Evolutionary conservation across 768 basidiomycete species (phyloP).

Genomic region (Mycena leptocephala): DNA sequence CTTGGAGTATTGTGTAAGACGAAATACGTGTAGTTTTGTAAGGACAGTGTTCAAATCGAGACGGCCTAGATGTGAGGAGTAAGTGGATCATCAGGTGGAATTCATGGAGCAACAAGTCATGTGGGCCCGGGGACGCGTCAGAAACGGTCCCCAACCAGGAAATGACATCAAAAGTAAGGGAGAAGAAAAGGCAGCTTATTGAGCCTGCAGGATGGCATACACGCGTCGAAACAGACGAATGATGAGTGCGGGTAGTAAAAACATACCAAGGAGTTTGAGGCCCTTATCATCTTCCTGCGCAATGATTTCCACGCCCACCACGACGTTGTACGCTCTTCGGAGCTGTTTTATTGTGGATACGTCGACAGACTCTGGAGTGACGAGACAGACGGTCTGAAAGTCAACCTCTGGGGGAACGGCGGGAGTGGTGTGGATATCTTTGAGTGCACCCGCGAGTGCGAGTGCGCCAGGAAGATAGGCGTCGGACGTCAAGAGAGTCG

Average conservation of each 20-base stretch:
- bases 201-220: slow-evolving; percentile 5
- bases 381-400: slow-evolving; percentile 90
- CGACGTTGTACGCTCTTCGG: slow-evolving; percentile 85
- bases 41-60: slow-evolving; percentile 94
- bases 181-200: background rate
- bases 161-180: background rate
- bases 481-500: slow-evolving; percentile 93
- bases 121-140: slow-evolving; percentile 30
- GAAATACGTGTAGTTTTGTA: slow-evolving; percentile 97
- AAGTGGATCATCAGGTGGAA: slow-evolving; percentile 4
- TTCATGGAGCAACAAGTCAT: slow-evolving; percentile 28
- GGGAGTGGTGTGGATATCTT: slow-evolving; percentile 80
- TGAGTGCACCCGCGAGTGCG: slow-evolving; percentile 87
- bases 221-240: slow-evolving; percentile 38
- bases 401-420: slow-evolving; percentile 73
- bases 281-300: slow-evolving; percentile 76
- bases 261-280: slow-evolving; percentile 88
- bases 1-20: slow-evolving; percentile 89
- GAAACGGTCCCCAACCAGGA: slow-evolving; percentile 33
- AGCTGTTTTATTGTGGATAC: slow-evolving; percentile 86
- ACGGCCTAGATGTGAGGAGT: slow-evolving; percentile 74
- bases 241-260: slow-evolving; percentile 10
- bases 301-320: slow-evolving; percentile 95
- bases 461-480: slow-evolving; percentile 95
- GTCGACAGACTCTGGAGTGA: slow-evolving; percentile 95